Conservation (phyloP, 768 basidiomycete species). For the Termitomyces sp. region DNA sequence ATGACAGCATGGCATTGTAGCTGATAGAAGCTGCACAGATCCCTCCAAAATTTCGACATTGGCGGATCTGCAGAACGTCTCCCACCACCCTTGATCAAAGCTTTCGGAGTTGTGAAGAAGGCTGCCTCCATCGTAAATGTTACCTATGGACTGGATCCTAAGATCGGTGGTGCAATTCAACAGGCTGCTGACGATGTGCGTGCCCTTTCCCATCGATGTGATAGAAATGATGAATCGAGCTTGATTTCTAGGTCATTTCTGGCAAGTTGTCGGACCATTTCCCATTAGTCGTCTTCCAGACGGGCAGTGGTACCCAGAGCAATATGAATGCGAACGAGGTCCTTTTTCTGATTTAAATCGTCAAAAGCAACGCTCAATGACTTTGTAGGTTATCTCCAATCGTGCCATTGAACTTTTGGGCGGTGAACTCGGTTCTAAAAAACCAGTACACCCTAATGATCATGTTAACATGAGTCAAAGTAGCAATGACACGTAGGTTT, state of each 20-base stretch:
- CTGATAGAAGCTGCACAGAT: constrained; percentile 30
- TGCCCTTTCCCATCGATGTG: not conserved
- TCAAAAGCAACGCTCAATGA: not conserved
- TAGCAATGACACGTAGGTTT: constrained; percentile 90
- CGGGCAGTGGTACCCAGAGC: constrained; percentile 96
- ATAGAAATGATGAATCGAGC: not conserved
- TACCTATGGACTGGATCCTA: constrained; percentile 85
- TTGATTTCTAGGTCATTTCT: constrained; percentile 73
- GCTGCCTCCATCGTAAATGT: constrained; percentile 91
- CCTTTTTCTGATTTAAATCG: not conserved
- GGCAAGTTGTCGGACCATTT: constrained; percentile 94
- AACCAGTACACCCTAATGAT: constrained; percentile 97
- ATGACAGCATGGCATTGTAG: not conserved
- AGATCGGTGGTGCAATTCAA: constrained; percentile 84
- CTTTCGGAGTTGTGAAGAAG: constrained; percentile 96
- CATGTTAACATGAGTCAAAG: constrained; percentile 99
- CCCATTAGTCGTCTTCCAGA: constrained; percentile 98
- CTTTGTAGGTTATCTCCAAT: constrained; percentile 85
- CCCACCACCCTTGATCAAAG: constrained; percentile 93
- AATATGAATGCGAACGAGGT: constrained; percentile 99
- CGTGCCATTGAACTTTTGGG: constrained; percentile 96
- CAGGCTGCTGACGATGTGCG: constrained; percentile 87
- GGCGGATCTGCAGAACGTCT: constrained; percentile 92
- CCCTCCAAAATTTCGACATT: constrained; percentile 97
- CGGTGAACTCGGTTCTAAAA: constrained; percentile 92